phyloP scores from a whole-genome alignment of 345 rosid species.

The Eucalyptus fibrosa region DNA sequence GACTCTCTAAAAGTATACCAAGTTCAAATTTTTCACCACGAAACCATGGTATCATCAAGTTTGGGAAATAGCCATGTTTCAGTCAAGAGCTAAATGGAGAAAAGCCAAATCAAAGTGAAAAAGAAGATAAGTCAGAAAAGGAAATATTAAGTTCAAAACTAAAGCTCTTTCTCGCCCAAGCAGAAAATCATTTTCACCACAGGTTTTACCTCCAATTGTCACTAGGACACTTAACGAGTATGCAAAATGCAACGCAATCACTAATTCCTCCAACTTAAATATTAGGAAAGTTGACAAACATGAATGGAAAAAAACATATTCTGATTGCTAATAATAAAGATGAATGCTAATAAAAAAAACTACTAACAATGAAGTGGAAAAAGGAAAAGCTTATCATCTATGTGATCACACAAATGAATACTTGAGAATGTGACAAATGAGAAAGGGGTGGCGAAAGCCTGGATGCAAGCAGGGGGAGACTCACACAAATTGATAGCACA shows the following conservation, averaged over 20 bases:
- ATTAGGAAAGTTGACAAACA: not conserved
- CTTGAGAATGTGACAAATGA: not conserved
- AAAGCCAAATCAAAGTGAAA: not conserved
- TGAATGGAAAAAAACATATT: not conserved
- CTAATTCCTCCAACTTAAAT: not conserved
- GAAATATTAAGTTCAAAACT: not conserved
- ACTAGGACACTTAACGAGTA: not conserved
- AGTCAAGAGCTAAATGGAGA: not conserved
- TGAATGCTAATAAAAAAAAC: not conserved
- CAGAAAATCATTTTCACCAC: not conserved
- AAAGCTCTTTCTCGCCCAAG: not conserved
- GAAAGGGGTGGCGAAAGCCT: not conserved
- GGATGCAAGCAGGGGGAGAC: not conserved
- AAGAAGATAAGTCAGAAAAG: not conserved
- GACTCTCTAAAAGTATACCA: not conserved
- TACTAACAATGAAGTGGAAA: not conserved
- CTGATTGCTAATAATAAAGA: not conserved
- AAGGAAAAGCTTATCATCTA: not conserved
- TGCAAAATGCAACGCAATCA: not conserved
- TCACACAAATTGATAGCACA: not conserved
- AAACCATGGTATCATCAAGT: not conserved
- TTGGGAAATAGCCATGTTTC: not conserved
- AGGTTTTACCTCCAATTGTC: not conserved
- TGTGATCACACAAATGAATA: not conserved
- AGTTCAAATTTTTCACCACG: not conserved